These are phyloP conservation scores for Pichia scutulata DNA, from an alignment of 805 yeast genomes.

Conservation along the genomic window DNA sequence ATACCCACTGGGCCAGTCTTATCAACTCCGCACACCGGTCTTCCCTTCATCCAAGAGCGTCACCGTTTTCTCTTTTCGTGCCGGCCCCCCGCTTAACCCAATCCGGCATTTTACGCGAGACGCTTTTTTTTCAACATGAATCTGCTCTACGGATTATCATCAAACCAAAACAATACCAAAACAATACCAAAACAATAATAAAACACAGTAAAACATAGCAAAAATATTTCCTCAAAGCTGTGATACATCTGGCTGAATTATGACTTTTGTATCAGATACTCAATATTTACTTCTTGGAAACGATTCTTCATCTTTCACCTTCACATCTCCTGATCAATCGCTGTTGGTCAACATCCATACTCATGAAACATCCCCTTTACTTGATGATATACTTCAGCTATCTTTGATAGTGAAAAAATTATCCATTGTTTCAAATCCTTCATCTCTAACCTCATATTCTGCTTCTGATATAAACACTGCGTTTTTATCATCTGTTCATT, in stretches of 20 bases:
- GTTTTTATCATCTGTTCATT: not conserved
- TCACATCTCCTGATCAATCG: not conserved
- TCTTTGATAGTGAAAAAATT: constrained; percentile 6
- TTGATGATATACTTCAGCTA: constrained; percentile 8
- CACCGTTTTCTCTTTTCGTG: not conserved
- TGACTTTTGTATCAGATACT: not conserved
- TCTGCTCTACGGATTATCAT: too few species aligned
- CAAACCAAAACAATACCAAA: too few species aligned
- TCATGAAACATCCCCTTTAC: not conserved
- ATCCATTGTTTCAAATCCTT: not conserved
- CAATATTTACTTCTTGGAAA: constrained; percentile 8
- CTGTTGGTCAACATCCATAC: not conserved
- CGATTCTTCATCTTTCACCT: constrained; percentile 4
- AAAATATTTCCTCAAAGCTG: too few species aligned
- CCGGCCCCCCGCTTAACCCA: not conserved
- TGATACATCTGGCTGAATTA: too few species aligned
- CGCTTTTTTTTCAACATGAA: too few species aligned
- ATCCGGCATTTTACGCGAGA: too few species aligned
- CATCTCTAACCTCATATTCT: not conserved
- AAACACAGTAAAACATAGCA: too few species aligned
- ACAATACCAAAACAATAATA: not conserved
- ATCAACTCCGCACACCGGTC: not conserved
- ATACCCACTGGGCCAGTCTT: not conserved
- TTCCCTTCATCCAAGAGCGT: not conserved
- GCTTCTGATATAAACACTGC: not conserved